These are phyloP conservation scores for Helicocarpus griseus DNA, from an alignment of 2,329 filamentous ascomycete genomes.

Conservation along the genomic window DNA sequence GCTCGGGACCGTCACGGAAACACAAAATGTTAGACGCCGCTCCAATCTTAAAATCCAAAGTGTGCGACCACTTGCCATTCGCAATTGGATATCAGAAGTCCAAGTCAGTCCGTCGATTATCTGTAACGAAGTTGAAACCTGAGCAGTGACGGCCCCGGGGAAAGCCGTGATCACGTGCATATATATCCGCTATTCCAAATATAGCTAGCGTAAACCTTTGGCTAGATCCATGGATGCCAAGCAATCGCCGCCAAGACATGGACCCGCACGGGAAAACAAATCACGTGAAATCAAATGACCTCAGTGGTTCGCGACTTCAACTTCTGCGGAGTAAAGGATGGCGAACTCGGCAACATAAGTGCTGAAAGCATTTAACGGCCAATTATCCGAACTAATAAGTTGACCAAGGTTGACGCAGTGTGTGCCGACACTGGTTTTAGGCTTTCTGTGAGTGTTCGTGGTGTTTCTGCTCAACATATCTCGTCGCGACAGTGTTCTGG, in stretches of 20 bases:
- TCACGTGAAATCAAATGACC: not conserved
- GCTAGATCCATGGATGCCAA: too few relatives aligned
- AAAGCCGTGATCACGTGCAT: too few relatives aligned
- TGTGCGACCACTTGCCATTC: not conserved
- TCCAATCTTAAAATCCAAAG: not conserved
- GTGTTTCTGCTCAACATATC: too few relatives aligned
- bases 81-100: not conserved
- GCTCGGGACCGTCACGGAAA: not conserved
- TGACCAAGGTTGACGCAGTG: not conserved
- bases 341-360: not conserved
- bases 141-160: too few relatives aligned
- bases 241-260: not conserved
- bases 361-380: not conserved
- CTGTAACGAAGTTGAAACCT: not conserved
- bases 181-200: not conserved
- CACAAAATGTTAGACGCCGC: not conserved
- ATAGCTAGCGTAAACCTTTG: not conserved
- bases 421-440: not conserved
- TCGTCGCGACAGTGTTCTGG: not conserved
- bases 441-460: not conserved
- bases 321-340: not conserved
- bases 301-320: not conserved
- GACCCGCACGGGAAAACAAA: too few relatives aligned
- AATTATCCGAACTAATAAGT: not conserved
- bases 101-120: too few relatives aligned